Percentiles rank a stretch among this genome's conserved stretches.
phyloP scores from a whole-genome alignment of 2,329 filamentous ascomycete genomes.

The Didymella glomerata region DNA sequence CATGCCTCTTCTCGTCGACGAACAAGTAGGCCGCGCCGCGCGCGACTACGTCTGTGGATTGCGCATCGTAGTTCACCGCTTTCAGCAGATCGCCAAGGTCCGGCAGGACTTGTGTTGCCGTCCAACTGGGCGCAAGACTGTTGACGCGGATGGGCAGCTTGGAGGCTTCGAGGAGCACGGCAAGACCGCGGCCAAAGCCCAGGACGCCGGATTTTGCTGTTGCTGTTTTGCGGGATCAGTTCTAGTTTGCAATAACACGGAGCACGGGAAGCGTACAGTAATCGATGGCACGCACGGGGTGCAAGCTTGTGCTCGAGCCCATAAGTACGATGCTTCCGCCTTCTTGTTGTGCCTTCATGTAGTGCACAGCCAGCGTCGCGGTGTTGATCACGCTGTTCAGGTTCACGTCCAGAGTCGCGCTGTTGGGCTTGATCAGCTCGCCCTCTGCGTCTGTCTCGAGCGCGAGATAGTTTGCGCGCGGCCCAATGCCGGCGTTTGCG shows the following conservation, averaged over 20 bases:
- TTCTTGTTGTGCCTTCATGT: constrained; percentile 59
- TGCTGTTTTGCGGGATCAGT: constrained; percentile 42
- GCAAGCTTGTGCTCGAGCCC: constrained; percentile 61
- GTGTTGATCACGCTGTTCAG: constrained; percentile 62
- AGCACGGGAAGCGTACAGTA: constrained; percentile 54
- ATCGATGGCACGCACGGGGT: constrained; percentile 61
- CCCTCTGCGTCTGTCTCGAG: constrained; percentile 61
- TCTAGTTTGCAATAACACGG: not conserved
- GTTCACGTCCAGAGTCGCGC: constrained; percentile 59
- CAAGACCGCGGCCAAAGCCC: constrained; percentile 61
- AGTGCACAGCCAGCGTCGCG: constrained; percentile 58
- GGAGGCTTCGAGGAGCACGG: constrained; percentile 49
- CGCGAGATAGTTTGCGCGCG: constrained; percentile 58
- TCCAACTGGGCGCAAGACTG: constrained; percentile 65
- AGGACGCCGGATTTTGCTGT: constrained; percentile 65
- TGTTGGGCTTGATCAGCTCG: constrained; percentile 57
- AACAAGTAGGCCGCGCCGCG: constrained; percentile 60
- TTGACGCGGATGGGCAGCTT: constrained; percentile 64
- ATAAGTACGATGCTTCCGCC: constrained; percentile 65
- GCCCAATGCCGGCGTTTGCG: constrained; percentile 65
- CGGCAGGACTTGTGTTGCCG: constrained; percentile 60
- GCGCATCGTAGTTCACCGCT: constrained; percentile 45
- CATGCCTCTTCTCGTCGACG: constrained; percentile 58
- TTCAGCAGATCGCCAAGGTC: constrained; percentile 54
- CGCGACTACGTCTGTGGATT: constrained; percentile 60